phyloP scores from a whole-genome alignment of 2,329 filamentous ascomycete genomes.

The Epicoccum sorghinum region DNA sequence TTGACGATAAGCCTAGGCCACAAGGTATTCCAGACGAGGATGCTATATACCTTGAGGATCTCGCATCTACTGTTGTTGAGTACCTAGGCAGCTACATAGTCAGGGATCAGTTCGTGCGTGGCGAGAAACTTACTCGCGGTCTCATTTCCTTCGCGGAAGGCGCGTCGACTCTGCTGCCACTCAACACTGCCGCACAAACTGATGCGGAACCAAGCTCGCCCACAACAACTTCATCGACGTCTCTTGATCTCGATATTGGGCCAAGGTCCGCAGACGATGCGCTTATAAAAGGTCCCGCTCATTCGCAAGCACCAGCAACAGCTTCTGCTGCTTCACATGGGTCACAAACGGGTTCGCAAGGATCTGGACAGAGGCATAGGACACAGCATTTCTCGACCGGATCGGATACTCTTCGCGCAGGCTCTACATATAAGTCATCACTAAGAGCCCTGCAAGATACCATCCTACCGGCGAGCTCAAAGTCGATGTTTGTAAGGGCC shows the following conservation, averaged over 20 bases:
- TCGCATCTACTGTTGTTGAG: constrained; percentile 33
- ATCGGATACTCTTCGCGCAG: constrained; percentile 6
- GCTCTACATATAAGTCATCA: constrained; percentile 21
- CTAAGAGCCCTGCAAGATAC: constrained; percentile 33
- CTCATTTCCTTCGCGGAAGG: constrained; percentile 42
- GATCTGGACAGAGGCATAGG: not conserved
- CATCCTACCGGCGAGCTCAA: constrained; percentile 37
- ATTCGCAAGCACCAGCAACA: not conserved
- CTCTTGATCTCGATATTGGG: not conserved
- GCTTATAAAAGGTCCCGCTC: not conserved
- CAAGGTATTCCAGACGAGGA: constrained; percentile 22
- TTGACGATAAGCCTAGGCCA: constrained; percentile 27
- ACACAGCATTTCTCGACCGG: not conserved
- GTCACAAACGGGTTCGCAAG: constrained; percentile 7
- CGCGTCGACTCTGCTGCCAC: constrained; percentile 25
- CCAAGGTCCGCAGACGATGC: not conserved
- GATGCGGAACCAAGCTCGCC: not conserved
- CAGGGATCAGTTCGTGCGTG: constrained; percentile 31
- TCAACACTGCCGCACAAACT: constrained; percentile 2
- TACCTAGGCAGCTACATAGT: constrained; percentile 37
- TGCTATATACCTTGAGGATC: constrained; percentile 24
- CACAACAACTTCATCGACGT: constrained; percentile 3
- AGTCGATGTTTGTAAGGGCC: constrained; percentile 42
- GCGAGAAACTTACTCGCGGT: constrained; percentile 40
- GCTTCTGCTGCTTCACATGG: not conserved